These are phyloP conservation scores for Acanthamoeba polyphaga DNA, from an alignment of 208 protist species.

Conservation along the genomic window DNA sequence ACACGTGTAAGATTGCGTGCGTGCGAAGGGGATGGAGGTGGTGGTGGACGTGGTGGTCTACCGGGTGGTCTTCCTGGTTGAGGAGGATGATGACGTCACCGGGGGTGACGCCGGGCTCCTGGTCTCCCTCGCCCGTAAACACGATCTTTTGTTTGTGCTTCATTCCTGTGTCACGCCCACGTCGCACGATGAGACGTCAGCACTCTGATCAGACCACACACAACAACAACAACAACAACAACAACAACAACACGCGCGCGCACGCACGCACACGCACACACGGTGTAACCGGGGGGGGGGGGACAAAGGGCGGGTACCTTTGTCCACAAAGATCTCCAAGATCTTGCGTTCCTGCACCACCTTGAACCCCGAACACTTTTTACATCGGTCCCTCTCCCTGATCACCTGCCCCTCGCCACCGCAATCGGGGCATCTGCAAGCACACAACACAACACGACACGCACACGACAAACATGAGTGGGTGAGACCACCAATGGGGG, in stretches of 20 bases:
- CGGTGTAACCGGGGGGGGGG: neutral
- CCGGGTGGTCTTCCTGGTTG: conserved; percentile 95
- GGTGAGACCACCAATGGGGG: neutral
- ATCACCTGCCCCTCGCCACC: conserved; percentile 84
- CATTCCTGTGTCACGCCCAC: conserved; percentile 89
- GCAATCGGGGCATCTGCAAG: conserved; percentile 61
- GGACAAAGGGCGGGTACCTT: conserved; percentile 87
- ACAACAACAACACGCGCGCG: neutral
- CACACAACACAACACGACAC: neutral
- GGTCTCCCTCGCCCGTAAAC: conserved; percentile 97
- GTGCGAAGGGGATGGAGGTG: neutral
- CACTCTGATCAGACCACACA: no score
- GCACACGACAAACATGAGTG: no score
- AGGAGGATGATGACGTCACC: conserved; percentile 99
- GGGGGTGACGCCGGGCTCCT: conserved; percentile 94
- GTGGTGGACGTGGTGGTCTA: conserved; percentile 35
- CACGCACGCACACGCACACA: neutral
- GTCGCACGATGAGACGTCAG: no score
- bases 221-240: neutral
- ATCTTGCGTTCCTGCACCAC: conserved; percentile 89
- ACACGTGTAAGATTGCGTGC: neutral
- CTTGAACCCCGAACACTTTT: conserved; percentile 96
- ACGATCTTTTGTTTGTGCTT: conserved; percentile 96
- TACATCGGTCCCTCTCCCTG: conserved; percentile 95
- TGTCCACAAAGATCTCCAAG: conserved; percentile 98